Evolutionary conservation across 108 stramenopile genomes (phyloP).

Genomic region (Nitzschia inconspicua): DNA sequence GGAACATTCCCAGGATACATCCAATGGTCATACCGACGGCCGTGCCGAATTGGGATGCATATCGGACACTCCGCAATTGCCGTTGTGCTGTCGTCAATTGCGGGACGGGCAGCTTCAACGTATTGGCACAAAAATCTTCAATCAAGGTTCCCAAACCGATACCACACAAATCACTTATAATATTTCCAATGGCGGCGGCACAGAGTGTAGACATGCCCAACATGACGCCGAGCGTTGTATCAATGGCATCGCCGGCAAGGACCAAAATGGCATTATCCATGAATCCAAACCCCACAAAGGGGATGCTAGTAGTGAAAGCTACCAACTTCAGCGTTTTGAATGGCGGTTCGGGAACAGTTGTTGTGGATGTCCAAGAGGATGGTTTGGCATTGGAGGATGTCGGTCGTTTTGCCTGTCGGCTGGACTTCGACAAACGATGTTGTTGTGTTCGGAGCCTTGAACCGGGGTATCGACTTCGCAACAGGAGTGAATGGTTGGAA

Average conservation of each 20-base stretch:
- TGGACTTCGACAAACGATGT: too few species aligned
- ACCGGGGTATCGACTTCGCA: too few species aligned
- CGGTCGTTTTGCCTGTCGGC: too few species aligned
- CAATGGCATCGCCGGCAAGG: conserved; percentile 93
- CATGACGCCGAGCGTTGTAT: conserved; percentile 71
- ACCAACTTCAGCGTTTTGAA: conserved; percentile 42
- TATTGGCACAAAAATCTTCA: conserved; percentile 68
- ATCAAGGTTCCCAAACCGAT: conserved; percentile 86
- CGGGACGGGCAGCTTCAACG: conserved; percentile 53
- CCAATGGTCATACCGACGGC: conserved; percentile 88
- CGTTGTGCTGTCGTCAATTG: conserved; percentile 77
- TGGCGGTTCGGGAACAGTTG: conserved; percentile 48
- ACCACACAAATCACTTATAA: conserved; percentile 76
- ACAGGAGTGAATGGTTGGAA: too few species aligned
- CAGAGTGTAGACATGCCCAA: conserved; percentile 95
- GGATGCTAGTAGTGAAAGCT: conserved; percentile 62
- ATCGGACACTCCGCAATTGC: conserved; percentile 60
- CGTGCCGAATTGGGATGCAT: conserved; percentile 73
- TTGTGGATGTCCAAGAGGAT: not conserved
- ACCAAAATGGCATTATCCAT: conserved; percentile 97
- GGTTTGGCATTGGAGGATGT: not conserved
- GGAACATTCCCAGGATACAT: conserved; percentile 96
- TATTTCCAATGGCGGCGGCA: conserved; percentile 94
- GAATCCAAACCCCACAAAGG: conserved; percentile 93
- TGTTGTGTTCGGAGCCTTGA: too few species aligned